Base-by-base conservation (phyloP, 352 stramenopile species). In the Globisporangium nunn region DNA sequence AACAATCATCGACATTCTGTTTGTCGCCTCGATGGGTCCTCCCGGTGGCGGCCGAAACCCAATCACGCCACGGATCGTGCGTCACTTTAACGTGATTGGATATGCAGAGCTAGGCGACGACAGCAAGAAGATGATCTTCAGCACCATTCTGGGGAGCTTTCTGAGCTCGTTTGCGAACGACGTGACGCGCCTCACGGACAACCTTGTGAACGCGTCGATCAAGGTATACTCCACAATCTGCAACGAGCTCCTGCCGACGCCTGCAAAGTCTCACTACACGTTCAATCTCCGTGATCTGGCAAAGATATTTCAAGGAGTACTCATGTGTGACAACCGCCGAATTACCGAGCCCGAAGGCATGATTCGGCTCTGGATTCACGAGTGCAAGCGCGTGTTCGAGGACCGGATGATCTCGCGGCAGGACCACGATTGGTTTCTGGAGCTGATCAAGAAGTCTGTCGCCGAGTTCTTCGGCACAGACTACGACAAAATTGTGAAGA, bases 241-340 rank as follows among this genome's bases (percentile, higher is more conserved):
- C 41, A 64, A 61, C 3, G 82, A 97, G 52, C 63, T 98, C 1
- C 47, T 97, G n/a, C 94, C 94, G 7, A 98, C 94, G 3, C 94
- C 94, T 0, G 78, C 93, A 17, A 97, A 97, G 59, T 96, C 88
- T 2, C 94, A 98, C 62, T 98, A 98, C 68, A 96, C 91, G 7
- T 98, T 98, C 66, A 98, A 98, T 67, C 63, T 98, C 49, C 81
- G 94, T 6, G 94, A 98, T 66, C 59, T 98, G 1, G 93, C 90
- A 18, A 97, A 97, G 62, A 87, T 98, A 0, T 96, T 98, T 39
- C 88, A 98, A 50, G 93, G 93, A 17, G 78, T 96, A 10, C 68
- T 97, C 10, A 96, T 95, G 81, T 77, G 75, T 30, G 85, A 95
- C 50, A 78, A 67, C 50, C 83, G 89, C 41, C 75, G 78, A 2